Evolutionary conservation across 176 grass and related monocot genomes (phyloP), one percentile per base, ranked within the genome.

Genomic region (Melocanna baccifera): DNA sequence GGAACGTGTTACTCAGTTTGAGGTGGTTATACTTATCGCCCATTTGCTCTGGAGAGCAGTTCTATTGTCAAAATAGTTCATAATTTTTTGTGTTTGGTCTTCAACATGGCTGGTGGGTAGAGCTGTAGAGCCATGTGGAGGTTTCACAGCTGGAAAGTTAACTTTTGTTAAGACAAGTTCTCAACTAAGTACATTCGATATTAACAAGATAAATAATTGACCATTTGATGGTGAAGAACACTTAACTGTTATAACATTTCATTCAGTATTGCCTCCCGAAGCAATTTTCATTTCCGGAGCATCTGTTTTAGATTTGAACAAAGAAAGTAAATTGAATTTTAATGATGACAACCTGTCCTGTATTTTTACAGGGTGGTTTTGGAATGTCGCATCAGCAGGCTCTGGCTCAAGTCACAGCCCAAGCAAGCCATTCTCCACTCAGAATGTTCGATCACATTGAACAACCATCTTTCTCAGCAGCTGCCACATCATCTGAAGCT

Each of bases 341-440:
- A 81, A 32, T 65, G 36, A 64, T 62, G 59, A n/a, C 20, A 68
- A 73, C 26, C 20, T 77, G 10, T 62, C 16, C 40, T 74, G 20
- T 30, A 85, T 66, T 71, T 85, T 26, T 62, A 29, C 88, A 97
- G 90, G 92, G 83, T 50, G 93, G 89, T 39, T 92, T 90, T 58
- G 94, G 90, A 75, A 92, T 92, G 92, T 87, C 88, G 4, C 88
- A 92, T 46, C 90, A 84, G 84, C 90, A 92, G 63, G 89, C 69
- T 71, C 41, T 92, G 71, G 79, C 90, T 72, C 94, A 97, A 89
- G 88, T 92, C 59, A 90, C 92, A 86, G 83, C 88, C 58, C 88
- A 92, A 85, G 89, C 94, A 66, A 84, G 69, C 40, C 85, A 94
- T 80, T 89, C 89, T 90, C 94, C 79, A 0, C 92, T 79, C 66